These are phyloP conservation scores for Stachybotrys chlorohalonatus DNA, from an alignment of 2,329 filamentous ascomycete species.

Conservation along the genomic window DNA sequence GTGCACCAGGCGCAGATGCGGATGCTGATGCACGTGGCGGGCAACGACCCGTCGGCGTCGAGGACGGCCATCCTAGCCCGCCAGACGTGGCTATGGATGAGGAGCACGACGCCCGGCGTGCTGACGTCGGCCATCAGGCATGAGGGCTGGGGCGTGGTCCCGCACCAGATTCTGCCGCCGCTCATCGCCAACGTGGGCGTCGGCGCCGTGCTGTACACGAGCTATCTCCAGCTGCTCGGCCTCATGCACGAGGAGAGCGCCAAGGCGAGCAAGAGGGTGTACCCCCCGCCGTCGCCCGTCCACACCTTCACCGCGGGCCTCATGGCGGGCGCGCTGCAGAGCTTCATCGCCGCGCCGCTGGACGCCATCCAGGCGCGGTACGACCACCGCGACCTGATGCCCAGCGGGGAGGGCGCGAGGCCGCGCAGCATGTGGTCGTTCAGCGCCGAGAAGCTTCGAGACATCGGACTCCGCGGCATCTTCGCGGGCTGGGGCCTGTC, in stretches of 20 bases:
- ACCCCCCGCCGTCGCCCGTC: slow-evolving; percentile 55
- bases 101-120: slow-evolving; percentile 60
- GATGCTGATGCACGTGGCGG: slow-evolving; percentile 24
- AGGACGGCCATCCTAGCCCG: slow-evolving; percentile 21
- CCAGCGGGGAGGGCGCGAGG: slow-evolving; percentile 27
- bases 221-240: slow-evolving; percentile 63
- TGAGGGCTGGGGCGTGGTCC: slow-evolving; percentile 67
- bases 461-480: slow-evolving; percentile 63
- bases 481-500: slow-evolving; percentile 66
- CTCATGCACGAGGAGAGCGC: slow-evolving; percentile 55
- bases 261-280: slow-evolving; percentile 49
- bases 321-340: slow-evolving; percentile 60
- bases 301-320: slow-evolving; percentile 64
- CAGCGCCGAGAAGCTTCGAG: slow-evolving; percentile 50
- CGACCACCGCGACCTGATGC: slow-evolving; percentile 44
- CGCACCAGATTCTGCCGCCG: slow-evolving; percentile 68
- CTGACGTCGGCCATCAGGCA: slow-evolving; percentile 57
- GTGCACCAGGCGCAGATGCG: slow-evolving; percentile 38
- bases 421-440: slow-evolving; percentile 66
- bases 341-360: slow-evolving; percentile 62
- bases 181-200: slow-evolving; percentile 66
- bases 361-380: slow-evolving; percentile 70
- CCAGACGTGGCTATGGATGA: slow-evolving; percentile 40
- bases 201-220: slow-evolving; percentile 66
- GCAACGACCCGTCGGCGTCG: slow-evolving; percentile 23